Conservation (phyloP, 2,329 filamentous ascomycete genomes). For the Fusarium camptoceras region DNA sequence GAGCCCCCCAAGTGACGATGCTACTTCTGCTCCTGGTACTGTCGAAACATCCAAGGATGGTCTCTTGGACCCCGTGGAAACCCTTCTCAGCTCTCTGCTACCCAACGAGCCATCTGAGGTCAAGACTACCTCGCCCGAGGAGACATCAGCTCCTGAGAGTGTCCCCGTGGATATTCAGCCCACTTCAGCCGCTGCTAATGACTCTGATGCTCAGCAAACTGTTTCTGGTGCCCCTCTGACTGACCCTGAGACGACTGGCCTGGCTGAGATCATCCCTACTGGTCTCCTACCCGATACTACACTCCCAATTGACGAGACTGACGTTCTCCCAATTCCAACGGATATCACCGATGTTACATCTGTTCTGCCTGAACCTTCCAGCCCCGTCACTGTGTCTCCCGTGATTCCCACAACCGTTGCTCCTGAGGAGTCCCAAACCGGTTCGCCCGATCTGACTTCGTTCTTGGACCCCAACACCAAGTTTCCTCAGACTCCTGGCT, state of each 20-base stretch:
- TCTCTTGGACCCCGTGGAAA: conserved; percentile 43
- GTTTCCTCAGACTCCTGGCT: conserved; percentile 10
- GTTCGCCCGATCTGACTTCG: conserved; percentile 21
- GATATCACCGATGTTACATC: conserved; percentile 26
- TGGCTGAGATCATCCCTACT: conserved; percentile 19
- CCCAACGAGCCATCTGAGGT: conserved; percentile 17
- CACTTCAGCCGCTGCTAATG: conserved; percentile 12
- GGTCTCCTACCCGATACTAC: conserved; percentile 25
- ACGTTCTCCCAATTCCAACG: conserved; percentile 18
- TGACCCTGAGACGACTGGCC: conserved; percentile 28
- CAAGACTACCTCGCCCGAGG: conserved; percentile 20
- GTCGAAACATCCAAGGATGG: conserved; percentile 27
- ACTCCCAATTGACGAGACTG: conserved; percentile 10
- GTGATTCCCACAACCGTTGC: conserved; percentile 19
- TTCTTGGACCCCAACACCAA: conserved; percentile 30
- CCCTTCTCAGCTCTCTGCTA: conserved; percentile 36
- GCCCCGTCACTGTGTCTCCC: conserved; percentile 25
- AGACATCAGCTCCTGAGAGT: conserved; percentile 3
- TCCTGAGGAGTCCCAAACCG: conserved; percentile 9
- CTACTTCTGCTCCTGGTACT: conserved; percentile 23
- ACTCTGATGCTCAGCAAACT: conserved; percentile 21
- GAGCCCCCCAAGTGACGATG: conserved; percentile 14
- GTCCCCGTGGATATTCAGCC: conserved; percentile 17
- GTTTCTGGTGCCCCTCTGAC: conserved; percentile 24
- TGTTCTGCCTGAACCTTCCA: conserved; percentile 18